Conservation (phyloP, 495 filamentous ascomycete species). For the Penicillium fimorum region DNA sequence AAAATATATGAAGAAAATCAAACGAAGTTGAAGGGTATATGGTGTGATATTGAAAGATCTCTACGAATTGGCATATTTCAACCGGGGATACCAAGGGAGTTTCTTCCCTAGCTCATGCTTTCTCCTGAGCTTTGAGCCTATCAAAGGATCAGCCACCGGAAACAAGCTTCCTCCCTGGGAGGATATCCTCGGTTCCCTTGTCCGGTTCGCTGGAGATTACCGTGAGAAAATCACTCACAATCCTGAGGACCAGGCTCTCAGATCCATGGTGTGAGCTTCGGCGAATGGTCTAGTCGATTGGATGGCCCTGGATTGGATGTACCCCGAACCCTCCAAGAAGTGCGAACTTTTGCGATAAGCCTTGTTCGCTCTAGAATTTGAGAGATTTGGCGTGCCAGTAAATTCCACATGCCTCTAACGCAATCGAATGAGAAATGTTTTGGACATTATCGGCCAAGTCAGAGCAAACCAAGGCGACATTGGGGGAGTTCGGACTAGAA, state of each 20-base stretch:
- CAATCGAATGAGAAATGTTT: neutral
- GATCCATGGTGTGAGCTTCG: constrained; percentile 10
- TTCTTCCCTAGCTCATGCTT: neutral
- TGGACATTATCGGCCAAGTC: neutral
- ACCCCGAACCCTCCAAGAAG: neutral
- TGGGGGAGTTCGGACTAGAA: constrained; percentile 5
- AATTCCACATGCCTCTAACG: neutral
- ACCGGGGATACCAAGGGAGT: neutral
- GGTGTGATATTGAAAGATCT: neutral
- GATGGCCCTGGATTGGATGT: too few species aligned
- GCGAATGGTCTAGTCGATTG: neutral
- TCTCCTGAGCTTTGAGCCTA: constrained; percentile 8
- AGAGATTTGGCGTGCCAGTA: neutral
- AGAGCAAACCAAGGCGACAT: neutral
- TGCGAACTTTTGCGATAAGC: neutral
- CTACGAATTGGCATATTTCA: neutral
- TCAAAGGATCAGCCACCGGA: neutral
- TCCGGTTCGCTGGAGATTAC: constrained; percentile 26
- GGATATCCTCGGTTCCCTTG: constrained; percentile 18
- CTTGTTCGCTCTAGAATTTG: neutral
- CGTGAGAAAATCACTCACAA: constrained; percentile 14
- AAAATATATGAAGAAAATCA: neutral
- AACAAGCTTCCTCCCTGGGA: constrained; percentile 5
- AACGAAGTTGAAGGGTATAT: neutral
- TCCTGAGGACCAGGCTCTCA: constrained; percentile 7